Percentiles rank a stretch among this genome's conserved stretches.
Conservation (phyloP, 208 protist species). For the Naegleria gruberi region DNA sequence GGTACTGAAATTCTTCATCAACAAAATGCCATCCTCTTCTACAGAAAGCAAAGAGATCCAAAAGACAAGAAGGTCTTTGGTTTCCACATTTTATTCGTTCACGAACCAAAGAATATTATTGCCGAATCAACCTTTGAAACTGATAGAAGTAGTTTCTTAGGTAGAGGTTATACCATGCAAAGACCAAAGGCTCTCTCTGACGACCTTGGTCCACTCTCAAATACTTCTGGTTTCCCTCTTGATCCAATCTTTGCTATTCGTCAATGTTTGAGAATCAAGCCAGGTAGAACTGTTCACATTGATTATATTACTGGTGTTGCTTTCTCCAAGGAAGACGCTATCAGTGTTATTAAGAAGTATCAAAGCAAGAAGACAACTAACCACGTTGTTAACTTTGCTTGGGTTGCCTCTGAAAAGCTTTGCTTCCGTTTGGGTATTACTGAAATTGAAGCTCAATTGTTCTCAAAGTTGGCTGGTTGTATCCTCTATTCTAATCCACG, state of each 20-base stretch:
- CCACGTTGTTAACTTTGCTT: not conserved
- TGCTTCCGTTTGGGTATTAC: slow-evolving; percentile 14
- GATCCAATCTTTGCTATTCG: slow-evolving; percentile 17
- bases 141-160: not conserved
- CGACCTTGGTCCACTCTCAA: not conserved
- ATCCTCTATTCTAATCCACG: not conserved
- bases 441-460: slow-evolving; percentile 23
- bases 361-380: slow-evolving; percentile 13
- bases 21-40: not conserved
- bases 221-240: slow-evolving; percentile 7
- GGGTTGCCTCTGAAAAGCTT: not conserved
- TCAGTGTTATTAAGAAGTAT: not conserved
- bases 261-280: not conserved
- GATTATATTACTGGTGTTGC: slow-evolving; percentile 17
- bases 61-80: not conserved
- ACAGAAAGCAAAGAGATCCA: not conserved
- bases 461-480: slow-evolving; percentile 10
- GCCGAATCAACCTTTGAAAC: slow-evolving; percentile 1
- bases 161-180: slow-evolving; percentile 13
- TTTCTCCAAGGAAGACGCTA: not conserved
- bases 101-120: not conserved
- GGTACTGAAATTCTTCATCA: not conserved
- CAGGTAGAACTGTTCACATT: not conserved
- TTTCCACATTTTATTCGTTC: slow-evolving; percentile 4
- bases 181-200: not conserved